Conservation (phyloP, 768 basidiomycete genomes). For the Agrocybe praecox region DNA sequence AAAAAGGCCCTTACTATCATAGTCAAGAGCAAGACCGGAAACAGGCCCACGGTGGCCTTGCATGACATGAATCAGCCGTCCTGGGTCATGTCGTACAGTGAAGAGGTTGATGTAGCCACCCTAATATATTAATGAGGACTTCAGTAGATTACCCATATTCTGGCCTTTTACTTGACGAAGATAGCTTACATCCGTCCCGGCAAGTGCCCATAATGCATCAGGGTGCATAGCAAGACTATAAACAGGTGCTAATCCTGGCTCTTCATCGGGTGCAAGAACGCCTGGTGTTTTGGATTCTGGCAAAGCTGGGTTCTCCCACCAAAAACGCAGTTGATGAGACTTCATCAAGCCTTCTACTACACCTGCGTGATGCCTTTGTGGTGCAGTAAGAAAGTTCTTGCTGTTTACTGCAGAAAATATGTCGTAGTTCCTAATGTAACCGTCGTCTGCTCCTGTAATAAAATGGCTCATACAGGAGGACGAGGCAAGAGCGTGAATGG, state of each 20-base stretch:
- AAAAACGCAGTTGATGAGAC: conserved; percentile 80
- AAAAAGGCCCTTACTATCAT: conserved; percentile 83
- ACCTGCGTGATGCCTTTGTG: conserved; percentile 86
- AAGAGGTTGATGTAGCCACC: conserved; percentile 91
- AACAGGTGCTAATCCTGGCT: conserved; percentile 66
- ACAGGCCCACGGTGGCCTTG: conserved; percentile 81
- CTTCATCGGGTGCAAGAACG: conserved; percentile 43
- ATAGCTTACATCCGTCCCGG: conserved; percentile 78
- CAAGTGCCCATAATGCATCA: conserved; percentile 91
- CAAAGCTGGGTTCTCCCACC: conserved; percentile 83
- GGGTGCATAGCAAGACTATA: conserved; percentile 91
- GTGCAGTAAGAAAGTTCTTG: conserved; percentile 83
- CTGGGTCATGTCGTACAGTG: conserved; percentile 92
- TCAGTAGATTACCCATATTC: background rate
- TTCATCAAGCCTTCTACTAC: conserved; percentile 93
- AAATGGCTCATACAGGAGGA: conserved; percentile 88
- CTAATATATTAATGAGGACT: conserved; percentile 40
- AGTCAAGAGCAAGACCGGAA: conserved; percentile 79
- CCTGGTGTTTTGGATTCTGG: conserved; percentile 27
- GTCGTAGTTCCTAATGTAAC: conserved; percentile 92
- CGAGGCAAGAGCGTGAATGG: conserved; percentile 86
- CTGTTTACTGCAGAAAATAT: conserved; percentile 89
- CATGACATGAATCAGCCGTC: conserved; percentile 72
- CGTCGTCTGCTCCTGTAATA: conserved; percentile 91
- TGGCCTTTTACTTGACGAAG: conserved; percentile 1